Conservation (phyloP, 768 basidiomycete genomes). For the Dentipellis fragilis region DNA sequence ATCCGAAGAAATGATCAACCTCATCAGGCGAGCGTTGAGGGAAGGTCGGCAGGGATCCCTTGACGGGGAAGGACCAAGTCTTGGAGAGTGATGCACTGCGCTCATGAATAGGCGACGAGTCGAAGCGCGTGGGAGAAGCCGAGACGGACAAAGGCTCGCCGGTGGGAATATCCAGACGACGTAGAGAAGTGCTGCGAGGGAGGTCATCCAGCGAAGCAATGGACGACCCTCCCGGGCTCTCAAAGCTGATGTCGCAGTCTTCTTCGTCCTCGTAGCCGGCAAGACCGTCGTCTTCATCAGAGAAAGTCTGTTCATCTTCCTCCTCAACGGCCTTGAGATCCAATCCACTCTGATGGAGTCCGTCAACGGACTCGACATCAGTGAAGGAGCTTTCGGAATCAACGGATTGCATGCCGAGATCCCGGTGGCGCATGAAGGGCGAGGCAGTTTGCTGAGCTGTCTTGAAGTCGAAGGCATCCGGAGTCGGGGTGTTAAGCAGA, state of each 20-base stretch:
- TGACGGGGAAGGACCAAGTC: constrained; percentile 50
- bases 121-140: constrained; percentile 18
- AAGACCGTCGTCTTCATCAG: constrained; percentile 47
- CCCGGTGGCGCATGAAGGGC: constrained; percentile 28
- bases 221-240: constrained; percentile 24
- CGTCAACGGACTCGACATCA: constrained; percentile 56
- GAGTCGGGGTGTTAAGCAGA: constrained; percentile 36
- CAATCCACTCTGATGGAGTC: constrained; percentile 20
- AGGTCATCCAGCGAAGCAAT: constrained; percentile 20
- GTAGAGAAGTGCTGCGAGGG: constrained; percentile 21
- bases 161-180: constrained; percentile 12
- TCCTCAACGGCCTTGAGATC: constrained; percentile 48
- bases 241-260: constrained; percentile 50
- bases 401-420: constrained; percentile 38
- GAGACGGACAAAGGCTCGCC: constrained; percentile 18
- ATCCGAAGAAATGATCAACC: constrained; percentile 74
- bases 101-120: constrained; percentile 18
- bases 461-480: constrained; percentile 24
- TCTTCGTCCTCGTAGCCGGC: constrained; percentile 66
- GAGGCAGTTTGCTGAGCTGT: constrained; percentile 6
- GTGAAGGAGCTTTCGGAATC: constrained; percentile 59
- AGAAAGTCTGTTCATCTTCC: constrained; percentile 32
- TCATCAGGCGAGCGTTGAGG: constrained; percentile 28
- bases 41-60: constrained; percentile 9
- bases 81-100: constrained; percentile 43